Conservation (phyloP, 140 eudicot species). For the Stevia rebaudiana region DNA sequence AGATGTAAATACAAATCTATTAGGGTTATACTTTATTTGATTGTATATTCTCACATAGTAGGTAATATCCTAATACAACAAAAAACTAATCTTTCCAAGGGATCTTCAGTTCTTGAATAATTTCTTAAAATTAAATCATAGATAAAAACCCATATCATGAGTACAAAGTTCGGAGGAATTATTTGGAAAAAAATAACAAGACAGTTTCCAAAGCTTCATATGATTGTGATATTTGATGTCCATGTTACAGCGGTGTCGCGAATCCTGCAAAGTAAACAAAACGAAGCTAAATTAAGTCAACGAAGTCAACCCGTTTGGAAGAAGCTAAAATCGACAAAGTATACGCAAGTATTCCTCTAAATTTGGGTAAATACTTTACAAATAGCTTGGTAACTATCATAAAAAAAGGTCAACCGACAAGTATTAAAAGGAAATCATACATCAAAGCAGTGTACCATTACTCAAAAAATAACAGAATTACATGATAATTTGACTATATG, state of each 20-base stretch:
- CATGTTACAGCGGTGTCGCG: constrained; percentile 31
- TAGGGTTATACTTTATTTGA: no score
- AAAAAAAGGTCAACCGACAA: no score
- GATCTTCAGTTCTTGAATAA: no score
- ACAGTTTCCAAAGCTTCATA: constrained; percentile 18
- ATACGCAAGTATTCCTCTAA: not conserved
- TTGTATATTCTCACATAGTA: no score
- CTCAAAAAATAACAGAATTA: not conserved
- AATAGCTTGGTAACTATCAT: not conserved
- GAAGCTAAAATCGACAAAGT: no score
- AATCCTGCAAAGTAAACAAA: constrained; percentile 20
- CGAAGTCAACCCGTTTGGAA: no score
- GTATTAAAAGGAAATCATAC: not conserved
- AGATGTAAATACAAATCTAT: no score
- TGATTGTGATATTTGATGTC: constrained; percentile 19
- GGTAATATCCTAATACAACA: no score
- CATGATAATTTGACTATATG: not conserved
- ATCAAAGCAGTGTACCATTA: not conserved
- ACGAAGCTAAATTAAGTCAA: not conserved
- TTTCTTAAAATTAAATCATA: no score
- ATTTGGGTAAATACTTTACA: not conserved
- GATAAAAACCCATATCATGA: no score
- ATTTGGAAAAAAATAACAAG: constrained; percentile 27
- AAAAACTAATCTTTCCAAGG: no score
- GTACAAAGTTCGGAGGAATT: constrained; percentile 24